Conservation (phyloP, 1,284 basidiomycete genomes). For the Volvariella volvacea region DNA sequence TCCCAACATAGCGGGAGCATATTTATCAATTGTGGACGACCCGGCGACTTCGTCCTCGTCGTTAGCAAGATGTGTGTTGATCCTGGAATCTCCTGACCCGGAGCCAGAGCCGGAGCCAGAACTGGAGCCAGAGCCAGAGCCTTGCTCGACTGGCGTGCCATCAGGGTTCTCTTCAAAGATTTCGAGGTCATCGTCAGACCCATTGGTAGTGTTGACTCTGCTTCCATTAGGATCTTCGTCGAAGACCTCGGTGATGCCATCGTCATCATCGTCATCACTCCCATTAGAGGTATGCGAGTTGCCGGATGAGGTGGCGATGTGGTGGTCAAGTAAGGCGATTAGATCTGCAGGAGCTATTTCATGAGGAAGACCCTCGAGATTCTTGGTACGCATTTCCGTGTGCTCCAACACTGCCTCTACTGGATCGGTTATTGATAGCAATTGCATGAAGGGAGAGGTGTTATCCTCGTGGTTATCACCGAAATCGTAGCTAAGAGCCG, state of each 20-base stretch:
- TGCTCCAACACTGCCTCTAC: slow-evolving; percentile 26
- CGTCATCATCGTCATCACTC: too few species aligned
- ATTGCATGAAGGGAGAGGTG: slow-evolving; percentile 29
- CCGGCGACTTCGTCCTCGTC: background rate
- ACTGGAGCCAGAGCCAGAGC: too few species aligned
- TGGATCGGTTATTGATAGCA: slow-evolving; percentile 27
- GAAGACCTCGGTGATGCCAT: too few species aligned
- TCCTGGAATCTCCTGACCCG: too few species aligned
- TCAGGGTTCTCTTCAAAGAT: too few species aligned
- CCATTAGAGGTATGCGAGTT: too few species aligned
- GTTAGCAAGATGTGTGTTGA: background rate
- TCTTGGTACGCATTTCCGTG: slow-evolving; percentile 15
- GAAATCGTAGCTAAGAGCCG: slow-evolving; percentile 20
- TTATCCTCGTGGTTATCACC: slow-evolving; percentile 17
- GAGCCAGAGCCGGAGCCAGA: too few species aligned
- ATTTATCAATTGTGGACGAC: slow-evolving; percentile 13
- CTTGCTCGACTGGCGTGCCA: too few species aligned
- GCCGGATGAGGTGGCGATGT: too few species aligned
- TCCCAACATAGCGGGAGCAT: slow-evolving; percentile 16
- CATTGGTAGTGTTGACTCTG: too few species aligned
- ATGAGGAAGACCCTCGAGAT: slow-evolving; percentile 16
- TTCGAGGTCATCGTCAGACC: background rate
- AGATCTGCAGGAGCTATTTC: background rate
- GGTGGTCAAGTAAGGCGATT: too few species aligned
- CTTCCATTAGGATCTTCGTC: too few species aligned